Evolutionary conservation across 306 rosid genomes (phyloP).

Genomic region (Cicer pinnatifidum): DNA sequence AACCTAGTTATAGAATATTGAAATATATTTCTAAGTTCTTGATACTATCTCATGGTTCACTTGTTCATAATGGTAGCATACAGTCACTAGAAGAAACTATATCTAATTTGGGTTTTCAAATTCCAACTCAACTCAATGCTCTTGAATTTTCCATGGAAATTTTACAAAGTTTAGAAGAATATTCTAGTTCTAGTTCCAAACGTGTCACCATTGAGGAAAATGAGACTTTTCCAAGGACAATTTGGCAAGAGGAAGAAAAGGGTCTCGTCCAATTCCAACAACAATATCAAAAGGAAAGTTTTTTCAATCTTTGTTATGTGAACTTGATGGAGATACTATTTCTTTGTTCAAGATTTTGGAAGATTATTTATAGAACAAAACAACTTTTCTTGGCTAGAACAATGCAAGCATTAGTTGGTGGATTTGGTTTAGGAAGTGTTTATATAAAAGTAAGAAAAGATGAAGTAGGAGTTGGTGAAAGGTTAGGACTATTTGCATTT

Average conservation of each 20-base stretch:
- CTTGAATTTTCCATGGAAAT: conserved; percentile 88
- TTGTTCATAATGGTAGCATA: conserved; percentile 74
- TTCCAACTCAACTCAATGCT: conserved; percentile 76
- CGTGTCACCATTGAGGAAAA: conserved; percentile 18
- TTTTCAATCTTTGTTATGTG: conserved; percentile 25
- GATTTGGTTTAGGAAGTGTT: conserved; percentile 82
- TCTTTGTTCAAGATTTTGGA: conserved; percentile 88
- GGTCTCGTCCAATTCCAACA: neutral
- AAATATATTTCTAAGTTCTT: conserved; percentile 69
- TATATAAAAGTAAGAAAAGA: conserved; percentile 68
- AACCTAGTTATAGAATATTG: conserved; percentile 85
- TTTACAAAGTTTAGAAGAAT: conserved; percentile 56
- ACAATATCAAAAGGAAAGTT: conserved; percentile 13
- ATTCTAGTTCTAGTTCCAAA: conserved; percentile 41
- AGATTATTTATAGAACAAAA: conserved; percentile 82
- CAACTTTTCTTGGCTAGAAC: conserved; percentile 84
- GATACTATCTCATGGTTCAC: conserved; percentile 75
- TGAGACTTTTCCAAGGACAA: conserved; percentile 41
- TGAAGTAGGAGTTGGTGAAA: conserved; percentile 73
- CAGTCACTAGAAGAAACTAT: conserved; percentile 65
- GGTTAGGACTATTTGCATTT: conserved; percentile 82
- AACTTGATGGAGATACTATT: conserved; percentile 65
- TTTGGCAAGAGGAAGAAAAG: conserved; percentile 51
- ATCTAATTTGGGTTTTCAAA: conserved; percentile 55
- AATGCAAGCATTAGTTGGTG: conserved; percentile 88